phyloP scores from a whole-genome alignment of 208 protist species.

The Entamoeba nuttalli region DNA sequence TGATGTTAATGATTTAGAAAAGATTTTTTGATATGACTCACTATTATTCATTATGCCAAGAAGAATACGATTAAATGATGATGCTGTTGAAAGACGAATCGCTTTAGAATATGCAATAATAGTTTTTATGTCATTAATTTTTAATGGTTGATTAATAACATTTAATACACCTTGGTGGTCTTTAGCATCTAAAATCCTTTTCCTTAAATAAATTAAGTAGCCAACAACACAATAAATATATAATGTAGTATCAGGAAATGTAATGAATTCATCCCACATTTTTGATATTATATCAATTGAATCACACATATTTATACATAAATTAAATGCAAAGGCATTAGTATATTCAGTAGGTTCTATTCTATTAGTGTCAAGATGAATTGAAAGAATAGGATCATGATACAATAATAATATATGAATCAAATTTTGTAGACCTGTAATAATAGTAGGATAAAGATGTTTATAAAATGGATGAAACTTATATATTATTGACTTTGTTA shows the following conservation, averaged over 20 bases:
- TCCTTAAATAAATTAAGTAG: background rate
- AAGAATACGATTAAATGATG: background rate
- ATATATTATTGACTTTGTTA: background rate
- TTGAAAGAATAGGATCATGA: background rate
- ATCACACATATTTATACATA: background rate
- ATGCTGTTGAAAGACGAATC: background rate
- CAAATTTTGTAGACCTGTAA: background rate
- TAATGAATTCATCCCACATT: background rate
- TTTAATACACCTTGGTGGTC: background rate
- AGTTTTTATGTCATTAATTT: background rate
- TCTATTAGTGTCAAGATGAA: background rate
- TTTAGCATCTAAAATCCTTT: background rate
- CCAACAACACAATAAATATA: background rate
- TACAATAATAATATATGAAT: background rate
- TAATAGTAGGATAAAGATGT: background rate
- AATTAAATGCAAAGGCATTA: background rate
- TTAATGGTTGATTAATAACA: background rate
- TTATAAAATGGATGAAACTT: background rate
- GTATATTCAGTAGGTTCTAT: background rate
- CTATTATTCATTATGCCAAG: background rate
- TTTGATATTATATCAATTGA: background rate
- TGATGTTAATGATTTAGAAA: background rate
- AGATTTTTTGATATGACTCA: background rate
- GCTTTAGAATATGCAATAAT: background rate
- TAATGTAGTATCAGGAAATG: background rate